Evolutionary conservation across 148 eudicot genomes (phyloP), one percentile per base, ranked within the genome.

Genomic region (Vaccinium corymbosum): DNA sequence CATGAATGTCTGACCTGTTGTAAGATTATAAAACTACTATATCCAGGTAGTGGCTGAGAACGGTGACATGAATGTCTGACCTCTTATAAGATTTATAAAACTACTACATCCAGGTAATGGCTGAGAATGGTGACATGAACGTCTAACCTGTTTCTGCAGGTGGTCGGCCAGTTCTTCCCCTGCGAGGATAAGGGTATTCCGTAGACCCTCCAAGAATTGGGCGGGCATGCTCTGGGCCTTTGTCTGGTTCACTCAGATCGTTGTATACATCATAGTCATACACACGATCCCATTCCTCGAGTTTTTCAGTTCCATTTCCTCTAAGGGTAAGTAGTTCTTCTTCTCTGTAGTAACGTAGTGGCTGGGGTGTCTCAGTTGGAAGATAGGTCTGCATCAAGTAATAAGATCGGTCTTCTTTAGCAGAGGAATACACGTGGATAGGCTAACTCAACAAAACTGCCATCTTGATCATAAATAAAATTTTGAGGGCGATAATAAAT

Each of bases 201-300:
- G 85, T 7, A 4, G 95, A 91, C 13, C 98, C 98, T 79, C 98
- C 98, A 50, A 95, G 93, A 48, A 91, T 88, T 12, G 94, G 92
- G n/a, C 97, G 91, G 9, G 56, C 85, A 79, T 89, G 85, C 50
- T 91, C 55, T 7, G 87, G 32, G 35, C 90, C 94, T 55, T 83
- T 89, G 76, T 92, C 95, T 0, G 98, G 95, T 64, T 91, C 93
- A 51, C 95, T 93, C 68, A 90, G 87, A 87, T 95, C 98, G 84
- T 95, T 92, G 83, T 95, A 95, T 80, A 71, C 76, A 35, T 92
- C 98, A 79, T 93, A 95, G 89, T 95, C 98, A 84, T 95, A 95
- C 6, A 95, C 92, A 20, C 98, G 91, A 55, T 95, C 98, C 98
- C 98, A 95, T 86, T 95, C 96, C 83, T 95, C 89, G 6, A 91